Base-by-base conservation (phyloP, 2,329 filamentous ascomycete species). In the Aspergillus brasiliensis region DNA sequence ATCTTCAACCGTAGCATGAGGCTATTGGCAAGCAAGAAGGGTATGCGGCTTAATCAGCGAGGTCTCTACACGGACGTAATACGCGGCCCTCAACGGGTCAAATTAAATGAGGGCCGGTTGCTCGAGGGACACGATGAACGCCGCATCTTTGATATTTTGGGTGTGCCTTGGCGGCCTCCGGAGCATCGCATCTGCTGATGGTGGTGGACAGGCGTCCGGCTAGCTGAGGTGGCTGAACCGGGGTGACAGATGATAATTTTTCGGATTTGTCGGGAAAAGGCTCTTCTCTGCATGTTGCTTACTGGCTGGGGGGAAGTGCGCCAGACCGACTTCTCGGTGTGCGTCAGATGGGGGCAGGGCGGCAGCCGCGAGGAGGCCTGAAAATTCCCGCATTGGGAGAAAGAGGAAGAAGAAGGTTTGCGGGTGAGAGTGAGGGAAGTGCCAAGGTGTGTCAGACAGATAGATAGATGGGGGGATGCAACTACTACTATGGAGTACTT, bases 1-100 rank as follows among this genome's bases (percentile, higher is more conserved):
- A 89, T 97, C 34, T 97, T 97, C 79, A 97, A 97, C 74, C 83
- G 93, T 15, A 96, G 91, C 70, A 85, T 97, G 73, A 81, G 94
- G 64, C 77, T 96, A 15, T 75, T 97, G 64, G 92, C 92, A 13
- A 86, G 87, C 40, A 92, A 87, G 76, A 95, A 91, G 77, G 86
- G 87, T 0, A 92, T 96, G 91, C 80, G 90, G 53, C 73, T 98
- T 57, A 97, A 97, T 67, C 93, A 97, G 76, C 82, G 84, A 28
- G 94, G 92, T 0, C 73, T 98, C 57, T 97, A 88, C 68, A 84
- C 81, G 67, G 84, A 91, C 73, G 87, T 91, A 5, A 38, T 64
- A 58, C 65, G 65, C 34, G 65, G 63, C 27, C 60, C 65, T 13
- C 58, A 62, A 5, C 60, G 62, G 52, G 48, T 25, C 44, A 67